Conservation (phyloP, 2,329 filamentous ascomycete species). For the Neonectria coccinea region DNA sequence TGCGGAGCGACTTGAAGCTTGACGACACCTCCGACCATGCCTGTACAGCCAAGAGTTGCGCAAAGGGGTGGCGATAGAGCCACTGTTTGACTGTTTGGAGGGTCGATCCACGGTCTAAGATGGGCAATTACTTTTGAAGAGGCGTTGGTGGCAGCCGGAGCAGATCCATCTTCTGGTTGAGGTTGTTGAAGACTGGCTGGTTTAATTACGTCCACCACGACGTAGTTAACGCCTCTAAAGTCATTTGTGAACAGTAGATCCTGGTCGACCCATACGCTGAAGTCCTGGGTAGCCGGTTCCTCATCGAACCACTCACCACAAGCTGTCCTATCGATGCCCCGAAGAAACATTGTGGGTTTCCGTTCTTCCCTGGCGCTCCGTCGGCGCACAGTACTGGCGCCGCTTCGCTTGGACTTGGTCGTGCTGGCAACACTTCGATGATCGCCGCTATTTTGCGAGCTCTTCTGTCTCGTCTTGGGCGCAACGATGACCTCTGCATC, state of each 20-base stretch:
- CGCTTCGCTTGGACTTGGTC: slow-evolving; percentile 82
- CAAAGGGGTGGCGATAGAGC: slow-evolving; percentile 85
- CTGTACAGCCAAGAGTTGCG: slow-evolving; percentile 75
- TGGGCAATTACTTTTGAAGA: slow-evolving; percentile 77
- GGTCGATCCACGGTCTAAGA: slow-evolving; percentile 84
- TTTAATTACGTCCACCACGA: slow-evolving; percentile 85
- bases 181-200: slow-evolving; percentile 81
- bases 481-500: slow-evolving; percentile 98
- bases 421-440: slow-evolving; percentile 84
- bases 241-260: slow-evolving; percentile 79
- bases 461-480: slow-evolving; percentile 85
- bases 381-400: slow-evolving; percentile 76
- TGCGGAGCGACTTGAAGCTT: slow-evolving; percentile 85
- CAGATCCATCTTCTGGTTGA: slow-evolving; percentile 74
- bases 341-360: slow-evolving; percentile 78
- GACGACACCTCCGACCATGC: slow-evolving; percentile 86
- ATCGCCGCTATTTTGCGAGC: slow-evolving; percentile 74
- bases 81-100: slow-evolving; percentile 82
- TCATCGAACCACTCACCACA: slow-evolving; percentile 84
- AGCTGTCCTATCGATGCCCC: slow-evolving; percentile 78
- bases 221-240: slow-evolving; percentile 81
- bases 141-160: slow-evolving; percentile 58
- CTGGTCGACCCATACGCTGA: slow-evolving; percentile 87
- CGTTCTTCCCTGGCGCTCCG: slow-evolving; percentile 71
- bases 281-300: slow-evolving; percentile 65